Evolutionary conservation across 2,329 filamentous ascomycete species (phyloP).

Genomic region (Dothideomycetes sp.): DNA sequence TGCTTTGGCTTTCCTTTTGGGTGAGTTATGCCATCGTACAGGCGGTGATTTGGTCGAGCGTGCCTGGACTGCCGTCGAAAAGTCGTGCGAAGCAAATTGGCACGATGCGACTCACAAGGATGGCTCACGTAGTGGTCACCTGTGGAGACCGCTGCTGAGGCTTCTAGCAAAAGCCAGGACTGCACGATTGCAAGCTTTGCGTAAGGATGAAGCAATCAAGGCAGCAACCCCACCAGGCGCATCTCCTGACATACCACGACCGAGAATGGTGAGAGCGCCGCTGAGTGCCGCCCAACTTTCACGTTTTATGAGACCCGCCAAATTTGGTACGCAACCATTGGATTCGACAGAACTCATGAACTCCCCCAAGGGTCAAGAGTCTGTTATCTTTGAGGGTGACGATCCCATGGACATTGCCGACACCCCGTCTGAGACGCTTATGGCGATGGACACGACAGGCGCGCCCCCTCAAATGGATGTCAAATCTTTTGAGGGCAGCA

Average conservation of each 20-base stretch:
- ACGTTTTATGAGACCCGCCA: conserved; percentile 25
- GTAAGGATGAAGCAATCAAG: conserved; percentile 23
- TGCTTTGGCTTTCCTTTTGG: conserved; percentile 52
- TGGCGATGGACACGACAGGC: no score
- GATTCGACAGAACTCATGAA: conserved; percentile 26
- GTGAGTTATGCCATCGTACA: conserved; percentile 50
- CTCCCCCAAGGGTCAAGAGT: conserved; percentile 20
- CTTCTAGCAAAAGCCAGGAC: conserved; percentile 50
- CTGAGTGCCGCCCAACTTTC: conserved; percentile 26
- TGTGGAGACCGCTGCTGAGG: conserved; percentile 55
- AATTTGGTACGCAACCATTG: conserved; percentile 24
- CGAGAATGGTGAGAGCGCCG: conserved; percentile 24
- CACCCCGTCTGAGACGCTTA: no score
- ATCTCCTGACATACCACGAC: conserved; percentile 12
- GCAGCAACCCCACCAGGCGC: conserved; percentile 8
- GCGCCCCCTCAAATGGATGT: no score
- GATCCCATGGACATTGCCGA: conserved; percentile 15
- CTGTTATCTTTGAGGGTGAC: conserved; percentile 9
- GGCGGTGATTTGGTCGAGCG: conserved; percentile 49
- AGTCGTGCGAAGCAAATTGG: conserved; percentile 36
- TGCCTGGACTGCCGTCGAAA: conserved; percentile 50
- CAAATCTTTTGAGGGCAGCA: no score
- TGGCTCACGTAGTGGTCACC: conserved; percentile 38
- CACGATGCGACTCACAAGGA: conserved; percentile 20
- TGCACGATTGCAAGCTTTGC: conserved; percentile 43